These are phyloP conservation scores for Fusarium concolor DNA, from an alignment of 2,329 filamentous ascomycete species.

Conservation along the genomic window DNA sequence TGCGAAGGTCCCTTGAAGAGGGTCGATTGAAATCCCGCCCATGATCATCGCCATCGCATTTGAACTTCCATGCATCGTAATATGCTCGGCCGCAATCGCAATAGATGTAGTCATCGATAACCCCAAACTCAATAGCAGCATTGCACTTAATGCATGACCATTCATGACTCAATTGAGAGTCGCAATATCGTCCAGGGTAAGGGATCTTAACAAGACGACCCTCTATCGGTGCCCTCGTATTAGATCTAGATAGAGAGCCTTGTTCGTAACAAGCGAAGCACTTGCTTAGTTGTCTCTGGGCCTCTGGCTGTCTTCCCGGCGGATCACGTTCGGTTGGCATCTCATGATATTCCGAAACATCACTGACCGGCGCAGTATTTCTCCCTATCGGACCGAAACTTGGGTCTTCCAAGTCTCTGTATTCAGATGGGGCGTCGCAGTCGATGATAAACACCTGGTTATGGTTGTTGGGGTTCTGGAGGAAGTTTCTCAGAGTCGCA, in stretches of 20 bases:
- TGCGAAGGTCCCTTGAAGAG: background rate
- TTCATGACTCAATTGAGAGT: background rate
- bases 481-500: conserved; percentile 1
- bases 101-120: conserved; percentile 46
- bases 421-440: conserved; percentile 19
- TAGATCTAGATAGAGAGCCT: background rate
- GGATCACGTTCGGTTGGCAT: accelerated
- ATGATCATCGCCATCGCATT: conserved; percentile 47
- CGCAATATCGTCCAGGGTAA: conserved; percentile 48
- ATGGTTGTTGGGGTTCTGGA: background rate
- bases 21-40: conserved; percentile 29
- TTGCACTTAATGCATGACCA: conserved; percentile 23
- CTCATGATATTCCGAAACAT: background rate
- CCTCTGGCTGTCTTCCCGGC: background rate
- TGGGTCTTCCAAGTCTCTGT: background rate
- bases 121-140: conserved; percentile 4
- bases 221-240: conserved; percentile 12
- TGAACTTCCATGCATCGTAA: conserved; percentile 48
- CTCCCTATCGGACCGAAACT: background rate
- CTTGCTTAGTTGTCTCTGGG: background rate
- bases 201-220: conserved; percentile 48
- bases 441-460: conserved; percentile 34
- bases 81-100: conserved; percentile 52
- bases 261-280: conserved; percentile 8
- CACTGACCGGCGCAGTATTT: background rate